These are phyloP conservation scores for Chaetothyriales sp. DNA, from an alignment of 2,329 filamentous ascomycete genomes.

Conservation along the genomic window DNA sequence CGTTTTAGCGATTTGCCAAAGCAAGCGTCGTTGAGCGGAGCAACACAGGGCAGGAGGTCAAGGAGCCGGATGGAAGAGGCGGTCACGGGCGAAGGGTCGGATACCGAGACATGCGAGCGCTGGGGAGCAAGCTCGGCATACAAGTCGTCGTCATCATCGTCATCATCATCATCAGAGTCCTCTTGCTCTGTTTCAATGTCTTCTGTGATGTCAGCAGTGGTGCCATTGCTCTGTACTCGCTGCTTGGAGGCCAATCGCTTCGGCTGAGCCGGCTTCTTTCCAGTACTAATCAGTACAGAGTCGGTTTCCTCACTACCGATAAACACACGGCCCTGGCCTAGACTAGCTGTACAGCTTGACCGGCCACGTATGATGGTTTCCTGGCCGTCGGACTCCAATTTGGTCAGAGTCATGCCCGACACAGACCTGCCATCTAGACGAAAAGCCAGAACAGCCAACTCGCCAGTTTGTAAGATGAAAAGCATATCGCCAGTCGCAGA, in stretches of 20 bases:
- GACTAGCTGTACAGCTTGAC: conserved; percentile 52
- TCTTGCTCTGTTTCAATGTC: conserved; percentile 38
- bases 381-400: conserved; percentile 47
- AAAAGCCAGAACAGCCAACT: conserved; percentile 62
- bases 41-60: conserved; percentile 12
- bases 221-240: conserved; percentile 31
- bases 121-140: conserved; percentile 23
- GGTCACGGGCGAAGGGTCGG: background rate
- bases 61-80: conserved; percentile 7
- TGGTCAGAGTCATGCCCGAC: conserved; percentile 62
- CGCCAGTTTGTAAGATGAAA: conserved; percentile 63
- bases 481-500: conserved; percentile 68
- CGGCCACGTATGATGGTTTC: conserved; percentile 46
- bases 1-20: conserved; percentile 11
- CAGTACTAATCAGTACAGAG: conserved; percentile 69
- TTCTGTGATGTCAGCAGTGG: conserved; percentile 42
- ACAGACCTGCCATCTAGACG: conserved; percentile 81
- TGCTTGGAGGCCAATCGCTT: conserved; percentile 12
- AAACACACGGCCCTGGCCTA: conserved; percentile 60
- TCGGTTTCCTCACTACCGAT: conserved; percentile 73
- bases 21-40: conserved; percentile 12
- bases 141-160: conserved; percentile 42
- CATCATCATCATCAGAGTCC: conserved; percentile 38
- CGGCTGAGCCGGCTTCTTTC: conserved; percentile 40
- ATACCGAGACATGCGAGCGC: background rate